Base-by-base conservation (phyloP, 2,329 filamentous ascomycete species). In the Ceratocystis huliohia region DNA sequence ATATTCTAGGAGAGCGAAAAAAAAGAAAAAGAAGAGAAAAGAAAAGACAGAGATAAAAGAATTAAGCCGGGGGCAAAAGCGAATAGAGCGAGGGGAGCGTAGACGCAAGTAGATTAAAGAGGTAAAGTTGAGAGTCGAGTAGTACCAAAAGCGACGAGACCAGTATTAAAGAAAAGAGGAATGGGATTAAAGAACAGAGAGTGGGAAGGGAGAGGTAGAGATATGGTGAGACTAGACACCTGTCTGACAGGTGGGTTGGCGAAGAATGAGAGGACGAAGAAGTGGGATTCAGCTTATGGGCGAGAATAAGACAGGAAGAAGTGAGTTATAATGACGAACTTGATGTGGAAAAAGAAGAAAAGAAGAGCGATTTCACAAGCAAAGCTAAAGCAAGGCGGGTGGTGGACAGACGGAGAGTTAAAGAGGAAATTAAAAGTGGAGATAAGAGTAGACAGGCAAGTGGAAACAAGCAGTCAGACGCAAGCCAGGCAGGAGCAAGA, bases 381-480 rank as follows among this genome's bases (percentile, higher is more conserved):
- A 41, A 41, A 15, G 37, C 37, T 41, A 41, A 41, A 41, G 3
- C 13, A 41, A 41, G 37, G 37, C 37, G 37, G 28, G 56, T 59
- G 28, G 56, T 59, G 56, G 56, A 37, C 56, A 25, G 25, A 20
- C 33, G 56, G 37, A 41, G 37, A 41, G 56, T 59, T 63, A 50
- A 48, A 63, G 61, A 63, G 61, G 61, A 63, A 63, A 63, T 33
- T 8, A 50, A 48, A 63, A 63, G 46, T 46, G 61, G 46, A 30
- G 61, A 33, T 22, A 5, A 48, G 48, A 17, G n/a, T 17, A 33
- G 53, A 57, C 53, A 57, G 25, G 10, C 50, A 56, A 30, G 17
- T 25, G 8, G 22, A 30, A 15, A 56, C 50, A 56, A 56, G 48
- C 50, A 56, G 50, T n/a, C 13, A 56, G 22, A 25, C 28, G 3